Evolutionary conservation across 2,329 filamentous ascomycete species (phyloP), one percentile per base, ranked within the genome.

Genomic region (Paracoccidioides lutzii): DNA sequence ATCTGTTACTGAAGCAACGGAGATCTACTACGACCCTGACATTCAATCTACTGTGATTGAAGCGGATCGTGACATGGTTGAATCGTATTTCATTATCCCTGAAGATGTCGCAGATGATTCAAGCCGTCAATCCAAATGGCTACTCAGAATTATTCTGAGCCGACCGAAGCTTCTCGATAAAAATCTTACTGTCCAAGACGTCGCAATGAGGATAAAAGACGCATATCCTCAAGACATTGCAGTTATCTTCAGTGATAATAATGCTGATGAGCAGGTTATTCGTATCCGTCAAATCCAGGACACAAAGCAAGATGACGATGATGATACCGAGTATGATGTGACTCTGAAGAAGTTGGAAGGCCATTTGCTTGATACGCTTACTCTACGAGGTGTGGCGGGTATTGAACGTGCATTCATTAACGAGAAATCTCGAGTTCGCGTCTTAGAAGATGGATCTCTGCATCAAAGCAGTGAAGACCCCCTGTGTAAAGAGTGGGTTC

Each of bases 231-330:
- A 80, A 59, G 90, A 95, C 70, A 76, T 97, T 63, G 89, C 89
- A 12, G 84, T 98, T 62, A 90, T 98, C 58, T 95, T 95, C 78
- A 95, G 90, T 72, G 93, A 98, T 71, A 93, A 96, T 77, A 98
- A 98, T 70, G 90, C 91, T 8, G 90, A 96, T 61, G 84, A 94
- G 68, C 90, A 94, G 69, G 86, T 97, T 48, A 89, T 98, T 63
- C 93, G 93, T 69, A 86, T 96, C 61, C 87, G 93, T 61, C 86
- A 90, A 64, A 82, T 94, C 59, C 76, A 79, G 64, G 77, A 82
- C 59, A 79, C 81, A 51, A 84, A 86, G 51, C 82, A 84, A 48
- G 85, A 88, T 67, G 86, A 87, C 8, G 84, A 85, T 41, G 78
- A 82, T 15, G 80, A 80, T 54, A 81, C 87, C 56, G 87, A 95